Conservation (phyloP, 345 rosid species). For the Pugionium cornutum region DNA sequence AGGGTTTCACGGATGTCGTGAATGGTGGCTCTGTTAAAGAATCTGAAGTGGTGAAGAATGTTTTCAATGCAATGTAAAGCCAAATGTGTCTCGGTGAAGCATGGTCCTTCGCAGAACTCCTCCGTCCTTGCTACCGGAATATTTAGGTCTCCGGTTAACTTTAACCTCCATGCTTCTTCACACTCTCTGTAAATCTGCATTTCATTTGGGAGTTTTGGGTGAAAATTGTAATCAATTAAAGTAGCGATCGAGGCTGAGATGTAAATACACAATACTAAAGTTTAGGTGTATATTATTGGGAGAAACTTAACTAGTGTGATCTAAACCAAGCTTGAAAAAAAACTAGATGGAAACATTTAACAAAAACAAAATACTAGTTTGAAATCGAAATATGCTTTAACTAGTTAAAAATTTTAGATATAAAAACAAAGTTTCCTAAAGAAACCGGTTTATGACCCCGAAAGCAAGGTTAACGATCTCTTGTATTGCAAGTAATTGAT, state of each 20-base stretch:
- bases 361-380: background rate
- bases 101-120: constrained; percentile 72
- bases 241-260: background rate
- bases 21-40: constrained; percentile 75
- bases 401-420: too few species aligned
- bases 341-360: too few species aligned
- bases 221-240: background rate
- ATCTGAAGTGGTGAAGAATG: constrained; percentile 56
- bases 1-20: constrained; percentile 58
- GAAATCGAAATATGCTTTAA: background rate
- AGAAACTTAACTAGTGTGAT: background rate
- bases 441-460: too few species aligned
- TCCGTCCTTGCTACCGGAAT: constrained; percentile 51
- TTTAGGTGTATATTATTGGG: background rate
- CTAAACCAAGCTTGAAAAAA: background rate
- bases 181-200: constrained; percentile 71
- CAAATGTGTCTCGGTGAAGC: constrained; percentile 69
- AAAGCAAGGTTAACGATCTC: too few species aligned
- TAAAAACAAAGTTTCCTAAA: too few species aligned
- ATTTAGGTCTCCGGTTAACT: constrained; percentile 55
- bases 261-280: background rate
- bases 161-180: constrained; percentile 66
- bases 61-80: constrained; percentile 67
- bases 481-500: background rate
- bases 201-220: background rate